These are phyloP conservation scores for Acer negundo DNA, from an alignment of 345 rosid species.

Conservation along the genomic window DNA sequence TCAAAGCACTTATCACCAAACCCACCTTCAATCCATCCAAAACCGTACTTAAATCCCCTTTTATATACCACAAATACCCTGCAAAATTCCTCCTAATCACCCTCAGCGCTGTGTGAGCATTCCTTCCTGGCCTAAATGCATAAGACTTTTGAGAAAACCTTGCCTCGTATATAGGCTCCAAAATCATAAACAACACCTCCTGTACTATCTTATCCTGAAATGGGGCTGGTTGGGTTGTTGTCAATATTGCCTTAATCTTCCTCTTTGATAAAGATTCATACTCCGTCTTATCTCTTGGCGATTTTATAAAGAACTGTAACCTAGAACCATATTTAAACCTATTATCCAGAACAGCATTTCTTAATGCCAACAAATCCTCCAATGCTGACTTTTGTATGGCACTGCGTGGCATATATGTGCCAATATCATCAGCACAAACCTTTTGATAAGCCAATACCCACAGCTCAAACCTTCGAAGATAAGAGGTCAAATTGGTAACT, in stretches of 20 bases:
- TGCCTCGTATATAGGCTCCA: slow-evolving; percentile 87
- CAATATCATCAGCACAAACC: slow-evolving; percentile 81
- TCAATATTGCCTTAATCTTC: slow-evolving; percentile 86
- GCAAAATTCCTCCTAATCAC: slow-evolving; percentile 91
- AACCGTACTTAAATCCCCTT: slow-evolving; percentile 88
- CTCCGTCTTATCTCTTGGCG: slow-evolving; percentile 86
- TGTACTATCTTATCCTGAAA: slow-evolving; percentile 97
- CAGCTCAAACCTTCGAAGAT: slow-evolving; percentile 79
- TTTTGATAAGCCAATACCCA: slow-evolving; percentile 97
- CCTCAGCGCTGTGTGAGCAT: slow-evolving; percentile 80
- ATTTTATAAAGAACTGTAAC: slow-evolving; percentile 78
- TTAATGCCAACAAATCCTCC: slow-evolving; percentile 77
- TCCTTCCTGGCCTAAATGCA: slow-evolving; percentile 93
- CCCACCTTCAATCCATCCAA: slow-evolving; percentile 95
- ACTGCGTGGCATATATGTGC: slow-evolving; percentile 86
- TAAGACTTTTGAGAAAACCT: slow-evolving; percentile 85
- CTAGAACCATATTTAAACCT: slow-evolving; percentile 98
- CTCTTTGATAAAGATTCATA: slow-evolving; percentile 86
- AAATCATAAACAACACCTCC: slow-evolving; percentile 80
- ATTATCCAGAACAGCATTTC: slow-evolving; percentile 93
- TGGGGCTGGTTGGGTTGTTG: slow-evolving; percentile 82
- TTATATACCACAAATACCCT: slow-evolving; percentile 88
- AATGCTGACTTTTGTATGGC: slow-evolving; percentile 71
- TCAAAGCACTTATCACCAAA: slow-evolving; percentile 73
- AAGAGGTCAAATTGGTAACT: slow-evolving; percentile 57